Conservation (phyloP, 2,329 filamentous ascomycete species). For the Lecanicillium sp. region DNA sequence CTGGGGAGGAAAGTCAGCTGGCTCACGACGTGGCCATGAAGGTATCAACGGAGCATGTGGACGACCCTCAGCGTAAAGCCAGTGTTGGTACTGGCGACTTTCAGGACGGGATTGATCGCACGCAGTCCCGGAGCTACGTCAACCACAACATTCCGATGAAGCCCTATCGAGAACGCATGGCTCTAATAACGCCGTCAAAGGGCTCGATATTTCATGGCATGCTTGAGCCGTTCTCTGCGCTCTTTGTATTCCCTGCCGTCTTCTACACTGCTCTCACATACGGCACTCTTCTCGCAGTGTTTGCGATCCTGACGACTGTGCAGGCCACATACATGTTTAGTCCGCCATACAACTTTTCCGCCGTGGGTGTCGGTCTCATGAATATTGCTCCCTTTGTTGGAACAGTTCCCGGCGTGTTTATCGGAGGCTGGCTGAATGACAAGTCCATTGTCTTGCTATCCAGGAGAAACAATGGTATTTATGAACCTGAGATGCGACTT, state of each 20-base stretch:
- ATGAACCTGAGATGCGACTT: constrained; percentile 35
- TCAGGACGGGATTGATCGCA: constrained; percentile 7
- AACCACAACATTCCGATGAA: constrained; percentile 12
- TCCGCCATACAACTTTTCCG: constrained; percentile 21
- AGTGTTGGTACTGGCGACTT: not conserved
- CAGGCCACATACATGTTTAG: constrained; percentile 17
- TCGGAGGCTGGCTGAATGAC: constrained; percentile 30
- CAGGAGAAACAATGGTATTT: constrained; percentile 27
- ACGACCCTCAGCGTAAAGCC: not conserved
- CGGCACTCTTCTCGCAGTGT: constrained; percentile 27
- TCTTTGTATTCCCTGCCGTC: constrained; percentile 22
- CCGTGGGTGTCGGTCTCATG: constrained; percentile 17
- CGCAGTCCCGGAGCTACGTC: constrained; percentile 32
- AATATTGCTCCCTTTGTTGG: constrained; percentile 25
- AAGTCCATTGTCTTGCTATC: constrained; percentile 27
- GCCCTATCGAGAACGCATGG: constrained; percentile 14
- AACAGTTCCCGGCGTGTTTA: constrained; percentile 25
- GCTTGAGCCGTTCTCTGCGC: constrained; percentile 10
- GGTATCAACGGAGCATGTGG: too few relatives aligned
- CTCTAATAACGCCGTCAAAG: constrained; percentile 12
- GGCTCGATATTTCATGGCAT: constrained; percentile 9
- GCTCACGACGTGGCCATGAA: too few relatives aligned
- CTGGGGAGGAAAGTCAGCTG: too few relatives aligned
- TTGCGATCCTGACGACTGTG: constrained; percentile 17
- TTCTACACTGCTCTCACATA: constrained; percentile 31